Evolutionary conservation across 2,329 filamentous ascomycete species (phyloP).

Genomic region (Talaromyces sp.): DNA sequence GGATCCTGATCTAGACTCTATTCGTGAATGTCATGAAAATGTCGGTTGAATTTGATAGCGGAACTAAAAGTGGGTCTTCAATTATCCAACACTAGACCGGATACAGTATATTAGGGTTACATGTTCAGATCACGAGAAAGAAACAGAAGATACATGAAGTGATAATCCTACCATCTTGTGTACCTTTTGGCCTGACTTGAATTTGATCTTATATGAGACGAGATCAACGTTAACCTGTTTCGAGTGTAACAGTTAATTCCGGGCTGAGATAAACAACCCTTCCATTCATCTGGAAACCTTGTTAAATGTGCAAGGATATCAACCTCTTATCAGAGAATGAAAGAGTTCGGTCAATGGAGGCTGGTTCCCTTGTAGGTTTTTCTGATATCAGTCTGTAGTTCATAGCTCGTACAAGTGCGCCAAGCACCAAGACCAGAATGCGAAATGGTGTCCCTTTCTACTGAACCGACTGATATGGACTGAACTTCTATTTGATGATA

Average conservation of each 20-base stretch:
- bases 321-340: neutral
- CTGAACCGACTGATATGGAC: neutral
- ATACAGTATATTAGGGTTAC: neutral
- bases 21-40: neutral
- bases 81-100: neutral
- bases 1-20: neutral
- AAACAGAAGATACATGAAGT: neutral
- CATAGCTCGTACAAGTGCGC: neutral
- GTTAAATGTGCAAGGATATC: neutral
- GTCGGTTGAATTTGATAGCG: neutral
- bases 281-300: neutral
- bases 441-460: neutral
- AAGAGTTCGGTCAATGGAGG: neutral
- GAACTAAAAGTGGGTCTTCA: neutral
- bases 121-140: neutral
- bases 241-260: neutral
- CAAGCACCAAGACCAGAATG: neutral
- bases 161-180: neutral
- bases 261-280: neutral
- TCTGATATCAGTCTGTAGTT: neutral
- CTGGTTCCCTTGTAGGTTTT: no score
- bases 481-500: neutral
- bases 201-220: neutral
- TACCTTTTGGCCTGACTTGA: neutral
- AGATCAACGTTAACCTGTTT: neutral